Base-by-base conservation (phyloP, 2,329 filamentous ascomycete species). In the Fusarium pseudocircinatum region DNA sequence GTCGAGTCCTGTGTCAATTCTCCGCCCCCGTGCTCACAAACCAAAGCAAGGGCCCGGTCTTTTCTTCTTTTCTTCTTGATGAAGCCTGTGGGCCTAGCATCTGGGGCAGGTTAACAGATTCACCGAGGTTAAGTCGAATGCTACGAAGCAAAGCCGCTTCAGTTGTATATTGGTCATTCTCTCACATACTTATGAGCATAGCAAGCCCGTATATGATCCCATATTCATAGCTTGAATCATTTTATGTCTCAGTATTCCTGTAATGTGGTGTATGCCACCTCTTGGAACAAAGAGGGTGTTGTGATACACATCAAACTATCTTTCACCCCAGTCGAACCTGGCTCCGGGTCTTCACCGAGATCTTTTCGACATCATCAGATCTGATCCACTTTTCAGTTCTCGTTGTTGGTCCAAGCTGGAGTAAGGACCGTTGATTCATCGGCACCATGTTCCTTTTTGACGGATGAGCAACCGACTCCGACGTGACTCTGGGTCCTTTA, bases 121-220 rank as follows among this genome's bases (percentile, higher is more conserved):
- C 75, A 77, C 75, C 75, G 75, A 77, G 75, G 75, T 76, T 75
- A 76, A 65, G 58, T 68, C 61, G 40, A 52, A 65, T 57, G 42
- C 49, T 37, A 36, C 40, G 24, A 37, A 54, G 12, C 44, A 47
- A 42, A 62, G 37, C 22, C 28, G 30, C 30, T 30, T 44, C 40
- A 57, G 59, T 58, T 56, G 56, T 49, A 58, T 54, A 50, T 47
- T 26, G 37, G 46, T 64, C 53, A 71, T 65, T 57, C 74, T 69
- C 53, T 64, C 43, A 54, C 59, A 37, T 53, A 34, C 67, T 57
- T 49, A 44, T 53, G 30, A 60, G 18, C 26, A 66, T 37, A 43
- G 49, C 50, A 69, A 71, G 50, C 37, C 58, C 56, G 62, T 67
- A 61, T 58, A 76, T 74, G 70, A 75, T 69, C 64, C 72, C 74